Conservation (phyloP, 2,329 filamentous ascomycete species). For the Neurospora sp. region DNA sequence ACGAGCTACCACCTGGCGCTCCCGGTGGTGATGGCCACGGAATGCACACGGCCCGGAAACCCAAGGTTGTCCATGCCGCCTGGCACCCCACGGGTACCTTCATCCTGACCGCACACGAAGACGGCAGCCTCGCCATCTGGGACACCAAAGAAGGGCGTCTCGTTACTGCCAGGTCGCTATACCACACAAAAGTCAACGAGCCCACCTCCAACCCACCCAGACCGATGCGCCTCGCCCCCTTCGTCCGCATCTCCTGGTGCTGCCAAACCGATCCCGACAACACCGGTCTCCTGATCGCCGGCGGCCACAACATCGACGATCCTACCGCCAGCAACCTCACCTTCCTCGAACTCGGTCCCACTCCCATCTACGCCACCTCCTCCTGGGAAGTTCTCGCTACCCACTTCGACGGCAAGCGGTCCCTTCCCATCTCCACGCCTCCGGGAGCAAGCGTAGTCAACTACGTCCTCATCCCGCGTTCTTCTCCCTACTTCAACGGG, state of each 20-base stretch:
- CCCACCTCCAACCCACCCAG: slow-evolving; percentile 42
- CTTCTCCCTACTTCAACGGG: slow-evolving; percentile 76
- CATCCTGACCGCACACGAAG: slow-evolving; percentile 76
- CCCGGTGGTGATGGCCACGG: slow-evolving; percentile 67
- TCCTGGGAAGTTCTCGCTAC: slow-evolving; percentile 74
- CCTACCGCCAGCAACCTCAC: slow-evolving; percentile 63
- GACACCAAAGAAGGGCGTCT: slow-evolving; percentile 81
- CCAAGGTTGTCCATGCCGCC: slow-evolving; percentile 68
- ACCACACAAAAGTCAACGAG: slow-evolving; percentile 63
- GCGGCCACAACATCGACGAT: slow-evolving; percentile 60
- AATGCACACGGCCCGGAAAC: slow-evolving; percentile 53
- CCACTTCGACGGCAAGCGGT: slow-evolving; percentile 70
- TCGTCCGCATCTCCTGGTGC: slow-evolving; percentile 79
- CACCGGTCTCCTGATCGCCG: slow-evolving; percentile 77
- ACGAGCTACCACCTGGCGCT: slow-evolving; percentile 70
- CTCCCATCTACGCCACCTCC: slow-evolving; percentile 84
- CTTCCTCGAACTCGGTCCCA: slow-evolving; percentile 80
- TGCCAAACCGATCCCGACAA: slow-evolving; percentile 91
- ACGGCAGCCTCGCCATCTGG: slow-evolving; percentile 89
- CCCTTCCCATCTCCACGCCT: slow-evolving; percentile 64
- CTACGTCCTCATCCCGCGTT: slow-evolving; percentile 73
- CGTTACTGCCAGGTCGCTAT: slow-evolving; percentile 72
- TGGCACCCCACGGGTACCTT: slow-evolving; percentile 97
- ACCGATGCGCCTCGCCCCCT: slow-evolving; percentile 58
- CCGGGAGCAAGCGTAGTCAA: slow-evolving; percentile 66